These are phyloP conservation scores for Globisporangium orthogonon DNA, from an alignment of 352 stramenopile genomes.

Conservation along the genomic window DNA sequence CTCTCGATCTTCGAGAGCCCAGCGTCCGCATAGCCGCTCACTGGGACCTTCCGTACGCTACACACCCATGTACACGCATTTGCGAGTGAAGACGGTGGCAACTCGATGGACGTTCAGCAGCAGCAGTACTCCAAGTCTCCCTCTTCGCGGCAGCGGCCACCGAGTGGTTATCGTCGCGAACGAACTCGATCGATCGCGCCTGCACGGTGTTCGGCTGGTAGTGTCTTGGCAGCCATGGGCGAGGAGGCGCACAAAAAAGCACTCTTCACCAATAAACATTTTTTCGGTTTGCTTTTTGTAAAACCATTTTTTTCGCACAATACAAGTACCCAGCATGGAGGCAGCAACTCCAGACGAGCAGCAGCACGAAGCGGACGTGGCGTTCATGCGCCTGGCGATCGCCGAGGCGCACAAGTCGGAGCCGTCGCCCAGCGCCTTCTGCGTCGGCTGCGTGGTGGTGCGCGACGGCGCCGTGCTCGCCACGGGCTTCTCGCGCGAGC, in stretches of 20 bases:
- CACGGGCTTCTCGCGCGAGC: constrained; percentile 77
- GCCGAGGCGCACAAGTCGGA: constrained; percentile 71
- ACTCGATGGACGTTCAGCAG: not conserved
- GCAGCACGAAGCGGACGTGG: constrained; percentile 20
- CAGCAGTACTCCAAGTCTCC: not conserved
- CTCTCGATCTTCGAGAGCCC: constrained; percentile 20
- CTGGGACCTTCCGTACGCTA: not conserved
- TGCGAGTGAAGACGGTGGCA: not conserved
- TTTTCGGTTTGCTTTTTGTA: too few relatives aligned
- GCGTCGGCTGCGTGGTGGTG: constrained; percentile 76
- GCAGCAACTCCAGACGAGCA: not conserved
- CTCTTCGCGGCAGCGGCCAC: not conserved
- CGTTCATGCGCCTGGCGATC: constrained; percentile 76
- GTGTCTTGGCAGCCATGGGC: too few relatives aligned
- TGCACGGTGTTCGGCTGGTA: too few relatives aligned
- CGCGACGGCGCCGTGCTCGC: constrained; percentile 50
- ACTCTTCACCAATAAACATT: too few relatives aligned
- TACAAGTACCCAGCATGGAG: not conserved
- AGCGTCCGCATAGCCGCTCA: not conserved
- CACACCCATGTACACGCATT: not conserved
- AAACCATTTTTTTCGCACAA: not conserved
- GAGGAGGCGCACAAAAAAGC: too few relatives aligned
- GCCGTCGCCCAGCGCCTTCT: constrained; percentile 71
- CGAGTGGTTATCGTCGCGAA: too few relatives aligned
- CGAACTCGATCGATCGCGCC: too few relatives aligned